Evolutionary conservation across 2,329 filamentous ascomycete species (phyloP), one percentile per base, ranked within the genome.

Genomic region (Aspergillus pseudotamarii): DNA sequence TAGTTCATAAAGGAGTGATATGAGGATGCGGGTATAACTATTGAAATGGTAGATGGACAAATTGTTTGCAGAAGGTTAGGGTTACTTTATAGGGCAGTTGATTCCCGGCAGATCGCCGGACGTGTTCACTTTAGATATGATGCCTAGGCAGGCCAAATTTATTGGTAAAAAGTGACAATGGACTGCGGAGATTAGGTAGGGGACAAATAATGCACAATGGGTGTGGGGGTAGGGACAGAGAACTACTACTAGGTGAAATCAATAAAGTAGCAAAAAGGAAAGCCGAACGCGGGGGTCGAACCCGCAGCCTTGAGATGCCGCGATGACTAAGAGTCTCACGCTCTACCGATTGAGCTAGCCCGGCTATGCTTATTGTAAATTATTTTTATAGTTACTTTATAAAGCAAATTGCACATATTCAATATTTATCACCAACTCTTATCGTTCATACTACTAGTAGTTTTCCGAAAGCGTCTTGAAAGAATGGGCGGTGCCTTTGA

Each of bases 261-360:
- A 48, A 48, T 10, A 14, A n/a, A 21, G 9, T 11, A 36, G 10
- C 9, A 21, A 38, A 38, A 54, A 55, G 3, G 9, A 5, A 61
- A 77, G 75, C 75, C 76, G 72, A 76, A 77, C 74, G 75, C 71
- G 76, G 75, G 76, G 76, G 73, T 78, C 75, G 75, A 78, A 78
- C 76, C 75, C 76, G 72, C 76, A 77, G 68, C 72, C 71, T 75
- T 75, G 73, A 74, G 76, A 74, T 76, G 26, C 34, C 51, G 51
- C 41, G 51, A 55, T 6, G 51, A 55, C 51, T 80, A 83, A 82
- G 79, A 82, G 79, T 79, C 80, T 80, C 80, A 82, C 76, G 78
- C 77, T 79, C 77, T 82, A 79, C 75, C 80, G 79, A 82, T 82
- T 82, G 80, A 82, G 80, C 80, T 82, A 82, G 78, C 79, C 80